phyloP scores from a whole-genome alignment of 2,329 filamentous ascomycete genomes.

The Lithohypha guttulata region DNA sequence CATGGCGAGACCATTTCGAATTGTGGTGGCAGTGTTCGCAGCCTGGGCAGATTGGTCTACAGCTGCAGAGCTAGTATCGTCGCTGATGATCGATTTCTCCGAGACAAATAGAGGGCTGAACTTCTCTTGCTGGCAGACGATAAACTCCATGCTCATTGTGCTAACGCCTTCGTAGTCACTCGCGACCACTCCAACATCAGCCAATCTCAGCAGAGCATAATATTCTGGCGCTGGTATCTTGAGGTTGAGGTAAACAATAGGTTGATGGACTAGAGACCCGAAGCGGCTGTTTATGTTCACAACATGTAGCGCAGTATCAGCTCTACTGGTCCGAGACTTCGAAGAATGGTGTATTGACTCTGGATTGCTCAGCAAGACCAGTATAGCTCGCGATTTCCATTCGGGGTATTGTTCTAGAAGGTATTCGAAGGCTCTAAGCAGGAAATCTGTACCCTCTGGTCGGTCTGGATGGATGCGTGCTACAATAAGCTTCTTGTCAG shows the following conservation, averaged over 20 bases:
- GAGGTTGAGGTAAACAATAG: constrained; percentile 68
- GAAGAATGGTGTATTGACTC: constrained; percentile 54
- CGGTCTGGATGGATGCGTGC: constrained; percentile 89
- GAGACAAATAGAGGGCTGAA: constrained; percentile 86
- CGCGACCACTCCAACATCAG: constrained; percentile 87
- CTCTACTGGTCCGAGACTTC: constrained; percentile 70
- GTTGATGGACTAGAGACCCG: constrained; percentile 89
- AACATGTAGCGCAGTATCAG: constrained; percentile 80
- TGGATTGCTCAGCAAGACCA: constrained; percentile 60
- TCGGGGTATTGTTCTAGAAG: constrained; percentile 86
- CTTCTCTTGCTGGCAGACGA: constrained; percentile 79
- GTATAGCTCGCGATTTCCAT: constrained; percentile 85
- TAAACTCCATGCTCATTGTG: constrained; percentile 88
- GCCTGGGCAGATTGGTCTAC: too few species aligned
- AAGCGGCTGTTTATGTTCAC: constrained; percentile 85
- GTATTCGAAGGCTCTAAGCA: constrained; percentile 84
- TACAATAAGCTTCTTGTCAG: constrained; percentile 89
- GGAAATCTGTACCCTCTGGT: constrained; percentile 87
- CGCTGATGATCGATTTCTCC: constrained; percentile 88
- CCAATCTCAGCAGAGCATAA: constrained; percentile 80
- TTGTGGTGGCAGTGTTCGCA: constrained; percentile 51
- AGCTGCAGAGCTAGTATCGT: constrained; percentile 95
- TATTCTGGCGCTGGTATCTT: constrained; percentile 52
- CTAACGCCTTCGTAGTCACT: constrained; percentile 97
- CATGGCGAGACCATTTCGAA: constrained; percentile 74